A percentile compares a stretch with the other conserved stretches of the same genome.
phyloP scores from a whole-genome alignment of 768 basidiomycete species.

The Lactarius tabidus region DNA sequence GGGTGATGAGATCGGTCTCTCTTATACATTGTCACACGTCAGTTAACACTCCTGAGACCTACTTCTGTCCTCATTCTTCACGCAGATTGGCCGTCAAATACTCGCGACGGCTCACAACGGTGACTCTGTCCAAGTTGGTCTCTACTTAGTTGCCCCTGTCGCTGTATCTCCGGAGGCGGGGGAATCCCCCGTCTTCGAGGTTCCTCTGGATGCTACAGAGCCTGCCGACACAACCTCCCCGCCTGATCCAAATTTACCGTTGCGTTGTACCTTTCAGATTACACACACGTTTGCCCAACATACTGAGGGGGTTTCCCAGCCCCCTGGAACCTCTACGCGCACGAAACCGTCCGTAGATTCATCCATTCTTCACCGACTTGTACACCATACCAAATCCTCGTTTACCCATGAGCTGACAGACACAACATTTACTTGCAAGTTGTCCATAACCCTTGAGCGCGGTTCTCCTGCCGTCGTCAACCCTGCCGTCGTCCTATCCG shows the following conservation, averaged over 20 bases:
- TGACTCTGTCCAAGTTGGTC: conserved; percentile 83
- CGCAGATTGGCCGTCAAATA: conserved; percentile 80
- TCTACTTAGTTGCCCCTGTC: conserved; percentile 46
- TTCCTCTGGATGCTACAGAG: conserved; percentile 23
- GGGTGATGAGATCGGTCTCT: conserved; percentile 81
- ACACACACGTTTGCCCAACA: conserved; percentile 43
- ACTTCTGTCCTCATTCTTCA: conserved; percentile 24
- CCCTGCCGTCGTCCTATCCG: conserved; percentile 37
- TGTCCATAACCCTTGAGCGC: conserved; percentile 60
- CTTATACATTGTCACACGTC: conserved; percentile 81
- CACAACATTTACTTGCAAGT: conserved; percentile 51
- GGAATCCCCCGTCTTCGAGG: conserved; percentile 7
- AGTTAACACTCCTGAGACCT: conserved; percentile 34
- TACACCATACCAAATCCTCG: conserved; percentile 55
- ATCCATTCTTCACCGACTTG: conserved; percentile 55
- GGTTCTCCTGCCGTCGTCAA: conserved; percentile 46
- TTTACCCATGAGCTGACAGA: conserved; percentile 39
- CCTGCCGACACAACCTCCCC: conserved; percentile 16
- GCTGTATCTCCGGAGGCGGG: conserved; percentile 7
- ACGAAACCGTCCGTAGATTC: conserved; percentile 43
- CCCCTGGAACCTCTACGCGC: conserved; percentile 29
- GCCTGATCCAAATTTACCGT: conserved; percentile 35
- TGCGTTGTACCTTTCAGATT: conserved; percentile 57
- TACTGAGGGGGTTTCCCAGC: not conserved
- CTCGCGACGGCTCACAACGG: conserved; percentile 61